Percentiles rank a stretch among this genome's conserved stretches.
Evolutionary conservation across 345 rosid species (phyloP).

Genomic region (Eucalyptus marginata): DNA sequence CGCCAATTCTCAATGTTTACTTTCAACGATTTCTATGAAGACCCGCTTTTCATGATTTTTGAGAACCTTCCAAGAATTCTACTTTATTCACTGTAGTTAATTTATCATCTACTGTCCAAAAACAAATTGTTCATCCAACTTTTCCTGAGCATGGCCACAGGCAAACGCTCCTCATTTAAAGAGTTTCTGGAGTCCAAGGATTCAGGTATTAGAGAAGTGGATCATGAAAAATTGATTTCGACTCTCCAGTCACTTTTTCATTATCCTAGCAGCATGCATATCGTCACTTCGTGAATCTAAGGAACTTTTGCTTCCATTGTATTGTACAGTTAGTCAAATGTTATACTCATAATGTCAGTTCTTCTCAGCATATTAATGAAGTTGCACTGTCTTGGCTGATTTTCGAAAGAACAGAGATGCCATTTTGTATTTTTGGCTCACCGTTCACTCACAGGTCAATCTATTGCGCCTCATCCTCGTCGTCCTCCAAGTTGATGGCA

Average conservation of each 20-base stretch:
- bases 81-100: neutral
- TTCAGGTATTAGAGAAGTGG: neutral
- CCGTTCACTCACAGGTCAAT: neutral
- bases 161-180: neutral
- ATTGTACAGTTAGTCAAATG: neutral
- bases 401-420: neutral
- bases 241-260: neutral
- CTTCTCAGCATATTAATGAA: neutral
- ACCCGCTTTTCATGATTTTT: neutral
- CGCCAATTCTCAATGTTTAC: neutral
- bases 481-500: neutral
- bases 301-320: neutral
- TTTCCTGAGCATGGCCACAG: neutral
- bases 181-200: neutral
- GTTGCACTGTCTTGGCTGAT: neutral
- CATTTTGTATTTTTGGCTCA: neutral
- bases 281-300: neutral
- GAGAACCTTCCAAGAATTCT: neutral
- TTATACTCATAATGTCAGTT: neutral
- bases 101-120: neutral
- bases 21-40: neutral
- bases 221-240: neutral
- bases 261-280: neutral
- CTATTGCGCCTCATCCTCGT: neutral
- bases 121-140: neutral